These are phyloP conservation scores for Urtica urens DNA, from an alignment of 306 rosid species.

Conservation along the genomic window DNA sequence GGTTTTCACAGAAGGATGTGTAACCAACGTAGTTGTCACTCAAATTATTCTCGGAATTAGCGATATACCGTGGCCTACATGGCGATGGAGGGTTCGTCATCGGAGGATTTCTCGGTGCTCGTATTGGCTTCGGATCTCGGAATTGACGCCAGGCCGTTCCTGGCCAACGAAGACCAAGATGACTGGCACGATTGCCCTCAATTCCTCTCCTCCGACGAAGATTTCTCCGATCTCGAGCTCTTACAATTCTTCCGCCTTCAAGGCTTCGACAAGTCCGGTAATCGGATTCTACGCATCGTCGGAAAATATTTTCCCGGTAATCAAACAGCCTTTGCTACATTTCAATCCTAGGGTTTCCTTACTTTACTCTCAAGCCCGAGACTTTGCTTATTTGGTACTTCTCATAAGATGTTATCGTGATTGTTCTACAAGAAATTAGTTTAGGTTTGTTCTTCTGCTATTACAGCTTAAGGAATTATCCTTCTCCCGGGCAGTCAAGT, in stretches of 20 bases:
- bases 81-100: slow-evolving; percentile 44
- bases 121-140: slow-evolving; percentile 66
- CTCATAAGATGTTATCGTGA: too few species aligned
- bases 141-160: slow-evolving; percentile 69
- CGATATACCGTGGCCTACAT: slow-evolving; percentile 13
- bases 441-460: too few species aligned
- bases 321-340: neutral
- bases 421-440: too few species aligned
- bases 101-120: slow-evolving; percentile 75
- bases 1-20: too few species aligned
- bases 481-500: too few species aligned
- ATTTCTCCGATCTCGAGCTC: slow-evolving; percentile 81
- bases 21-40: too few species aligned
- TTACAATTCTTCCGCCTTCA: slow-evolving; percentile 56
- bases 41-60: too few species aligned
- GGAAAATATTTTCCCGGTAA: slow-evolving; percentile 89
- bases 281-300: slow-evolving; percentile 57
- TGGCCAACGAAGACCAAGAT: slow-evolving; percentile 41
- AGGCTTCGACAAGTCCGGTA: slow-evolving; percentile 56
- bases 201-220: slow-evolving; percentile 60
- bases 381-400: too few species aligned
- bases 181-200: slow-evolving; percentile 80
- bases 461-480: too few species aligned
- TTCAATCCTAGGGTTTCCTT: neutral
- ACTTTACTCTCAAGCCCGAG: too few species aligned